These are phyloP conservation scores for Phytophthora idaei DNA, from an alignment of 352 stramenopile genomes.

Conservation along the genomic window DNA sequence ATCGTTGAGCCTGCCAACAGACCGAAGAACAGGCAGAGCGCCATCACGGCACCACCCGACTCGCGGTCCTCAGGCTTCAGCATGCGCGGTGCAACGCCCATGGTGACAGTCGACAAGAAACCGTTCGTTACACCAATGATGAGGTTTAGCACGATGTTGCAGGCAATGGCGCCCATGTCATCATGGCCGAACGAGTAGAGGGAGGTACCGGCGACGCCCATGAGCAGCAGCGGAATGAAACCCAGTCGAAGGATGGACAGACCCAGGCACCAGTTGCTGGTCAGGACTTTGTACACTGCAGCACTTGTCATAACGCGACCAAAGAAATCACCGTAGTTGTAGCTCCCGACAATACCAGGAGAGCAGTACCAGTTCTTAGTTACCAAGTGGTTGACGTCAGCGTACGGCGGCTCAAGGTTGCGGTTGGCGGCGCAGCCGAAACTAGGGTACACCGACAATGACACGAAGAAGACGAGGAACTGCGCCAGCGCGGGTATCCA, in stretches of 20 bases:
- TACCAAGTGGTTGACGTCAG: conserved; percentile 21
- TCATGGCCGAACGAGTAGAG: conserved; percentile 55
- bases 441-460: conserved; percentile 52
- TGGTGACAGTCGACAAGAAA: conserved; percentile 67
- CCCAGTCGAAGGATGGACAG: conserved; percentile 50
- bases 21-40: conserved; percentile 61
- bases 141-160: conserved; percentile 58
- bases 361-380: conserved; percentile 51
- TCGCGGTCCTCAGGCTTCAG: conserved; percentile 64
- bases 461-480: conserved; percentile 69
- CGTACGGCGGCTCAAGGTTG: conserved; percentile 40
- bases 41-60: conserved; percentile 62
- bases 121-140: conserved; percentile 59
- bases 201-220: conserved; percentile 53
- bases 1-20: conserved; percentile 51
- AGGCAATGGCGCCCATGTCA: conserved; percentile 35
- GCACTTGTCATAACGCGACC: conserved; percentile 54
- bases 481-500: conserved; percentile 51
- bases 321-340: conserved; percentile 74
- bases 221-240: conserved; percentile 60
- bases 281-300: conserved; percentile 62
- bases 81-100: conserved; percentile 54
- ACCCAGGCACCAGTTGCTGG: conserved; percentile 46
- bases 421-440: conserved; percentile 51
- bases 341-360: conserved; percentile 57